Percentiles rank a stretch among this genome's conserved stretches.
phyloP scores from a whole-genome alignment of 305 asterid genomes.

The Fraxinus velutina region DNA sequence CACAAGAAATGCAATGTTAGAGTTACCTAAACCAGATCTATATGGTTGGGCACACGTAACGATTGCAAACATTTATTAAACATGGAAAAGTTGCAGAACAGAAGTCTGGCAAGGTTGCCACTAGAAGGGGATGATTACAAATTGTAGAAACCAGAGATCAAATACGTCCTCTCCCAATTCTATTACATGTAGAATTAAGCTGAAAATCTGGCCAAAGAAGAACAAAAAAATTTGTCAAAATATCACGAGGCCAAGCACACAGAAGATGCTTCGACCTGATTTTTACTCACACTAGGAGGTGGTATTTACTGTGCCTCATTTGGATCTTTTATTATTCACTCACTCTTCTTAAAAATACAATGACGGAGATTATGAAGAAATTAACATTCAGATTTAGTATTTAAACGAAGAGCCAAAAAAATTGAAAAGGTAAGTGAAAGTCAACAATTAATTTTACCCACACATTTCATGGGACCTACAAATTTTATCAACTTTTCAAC shows the following conservation, averaged over 20 bases:
- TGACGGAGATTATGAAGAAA: neutral
- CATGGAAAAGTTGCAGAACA: conserved; percentile 17
- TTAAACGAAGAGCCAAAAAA: neutral
- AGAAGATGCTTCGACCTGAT: conserved; percentile 6
- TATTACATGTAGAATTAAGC: conserved; percentile 8
- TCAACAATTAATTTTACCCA: neutral
- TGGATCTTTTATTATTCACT: neutral
- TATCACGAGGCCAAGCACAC: neutral
- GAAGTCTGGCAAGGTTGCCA: neutral
- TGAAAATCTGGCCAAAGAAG: neutral
- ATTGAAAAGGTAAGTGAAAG: too few relatives aligned
- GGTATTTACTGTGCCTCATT: neutral
- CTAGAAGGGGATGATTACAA: neutral
- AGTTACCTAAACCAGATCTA: neutral
- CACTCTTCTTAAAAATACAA: neutral
- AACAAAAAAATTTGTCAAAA: neutral
- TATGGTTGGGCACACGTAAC: conserved; percentile 4
- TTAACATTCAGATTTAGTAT: neutral
- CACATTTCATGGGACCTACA: neutral
- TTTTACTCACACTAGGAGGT: neutral
- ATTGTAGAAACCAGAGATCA: neutral
- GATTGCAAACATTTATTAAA: conserved; percentile 1
- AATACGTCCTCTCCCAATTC: neutral
- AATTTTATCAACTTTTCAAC: neutral
- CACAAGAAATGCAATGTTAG: neutral